Base-by-base conservation (phyloP, 129 eudicot genomes). In the Helichrysum umbraculigerum region DNA sequence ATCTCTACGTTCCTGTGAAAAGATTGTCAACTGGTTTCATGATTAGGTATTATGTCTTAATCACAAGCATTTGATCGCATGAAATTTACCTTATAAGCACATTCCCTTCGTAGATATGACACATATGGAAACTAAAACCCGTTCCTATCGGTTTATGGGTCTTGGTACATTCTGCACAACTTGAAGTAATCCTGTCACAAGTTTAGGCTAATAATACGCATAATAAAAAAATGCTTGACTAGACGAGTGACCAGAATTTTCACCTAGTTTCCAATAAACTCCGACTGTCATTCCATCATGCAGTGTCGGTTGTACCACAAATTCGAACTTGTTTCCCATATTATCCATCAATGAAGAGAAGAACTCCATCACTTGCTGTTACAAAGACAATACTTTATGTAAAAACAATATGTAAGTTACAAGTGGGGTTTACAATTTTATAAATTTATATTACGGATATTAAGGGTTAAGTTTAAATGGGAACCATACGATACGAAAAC, bases 61-160 rank as follows among this genome's bases (percentile, higher is more conserved):
- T 16, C 59, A 29, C 22, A 61, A 41, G 47, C 9, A 41, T 14
- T 17, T 4, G 47, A 14, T 14, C 1, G 11, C 22, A 65, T 62
- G 50, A 75, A 47, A 71, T 2, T 47, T 83, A 86, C 96, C 85
- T 87, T 79, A 91, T 89, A 65, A 87, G 56, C 62, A 89, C 80
- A 88, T 91, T 91, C 71, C 97, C 97, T 76, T 85, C 81, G 83
- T 88, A 88, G 72, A 66, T 71, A 83, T 91, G 96, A 74, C 95
- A 88, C 70, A 80, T 87, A 68, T 85, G 70, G 60, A 91, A 75
- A 84, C 96, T 85, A 81, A 83, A 88, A 64, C 96, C 97, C 64
- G 72, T 74, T 17, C 97, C 97, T 54, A 91, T 67, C 50, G 92
- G 85, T 66, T 85, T 70, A 72, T 67, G 90, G 20, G 83, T 77